Conservation (phyloP, 805 yeast genomes). For the Schwanniomyces sp. region DNA sequence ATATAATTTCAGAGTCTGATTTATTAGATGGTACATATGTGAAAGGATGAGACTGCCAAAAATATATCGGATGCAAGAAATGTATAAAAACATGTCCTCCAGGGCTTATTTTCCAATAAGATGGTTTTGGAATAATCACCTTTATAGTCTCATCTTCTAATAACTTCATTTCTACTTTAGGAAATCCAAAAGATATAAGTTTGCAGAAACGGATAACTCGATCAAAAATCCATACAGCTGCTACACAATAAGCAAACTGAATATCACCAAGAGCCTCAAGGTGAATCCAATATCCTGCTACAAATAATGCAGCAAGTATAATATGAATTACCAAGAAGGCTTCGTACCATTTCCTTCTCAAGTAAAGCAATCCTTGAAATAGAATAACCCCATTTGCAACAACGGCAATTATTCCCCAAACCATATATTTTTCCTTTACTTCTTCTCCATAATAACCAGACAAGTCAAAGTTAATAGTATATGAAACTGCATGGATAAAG, state of each 20-base stretch:
- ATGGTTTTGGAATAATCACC: too few relatives aligned
- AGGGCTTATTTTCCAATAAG: too few relatives aligned
- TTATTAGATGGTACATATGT: too few relatives aligned
- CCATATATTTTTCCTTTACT: constrained; percentile 18
- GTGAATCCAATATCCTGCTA: constrained; percentile 48
- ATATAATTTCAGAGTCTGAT: too few relatives aligned
- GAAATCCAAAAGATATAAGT: too few relatives aligned
- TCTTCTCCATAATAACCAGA: constrained; percentile 8
- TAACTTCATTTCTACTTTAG: too few relatives aligned
- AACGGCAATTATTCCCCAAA: constrained; percentile 40
- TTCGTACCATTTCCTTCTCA: constrained; percentile 40
- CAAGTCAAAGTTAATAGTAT: constrained; percentile 15
- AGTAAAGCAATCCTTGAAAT: constrained; percentile 29
- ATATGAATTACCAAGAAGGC: constrained; percentile 34
- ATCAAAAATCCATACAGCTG: neutral
- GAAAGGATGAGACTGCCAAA: too few relatives aligned
- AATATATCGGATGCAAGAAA: too few relatives aligned
- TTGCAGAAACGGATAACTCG: too few relatives aligned
- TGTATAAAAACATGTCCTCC: too few relatives aligned
- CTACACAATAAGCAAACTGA: constrained; percentile 26
- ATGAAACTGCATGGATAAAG: constrained; percentile 31
- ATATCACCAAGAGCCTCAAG: constrained; percentile 33
- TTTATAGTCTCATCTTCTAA: too few relatives aligned
- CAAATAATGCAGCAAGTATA: constrained; percentile 35
- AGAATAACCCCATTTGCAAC: constrained; percentile 28